Percentiles rank a stretch among this genome's conserved stretches.
These are phyloP conservation scores for Astragalus glycyphyllos DNA, from an alignment of 306 rosid species.

Conservation along the genomic window DNA sequence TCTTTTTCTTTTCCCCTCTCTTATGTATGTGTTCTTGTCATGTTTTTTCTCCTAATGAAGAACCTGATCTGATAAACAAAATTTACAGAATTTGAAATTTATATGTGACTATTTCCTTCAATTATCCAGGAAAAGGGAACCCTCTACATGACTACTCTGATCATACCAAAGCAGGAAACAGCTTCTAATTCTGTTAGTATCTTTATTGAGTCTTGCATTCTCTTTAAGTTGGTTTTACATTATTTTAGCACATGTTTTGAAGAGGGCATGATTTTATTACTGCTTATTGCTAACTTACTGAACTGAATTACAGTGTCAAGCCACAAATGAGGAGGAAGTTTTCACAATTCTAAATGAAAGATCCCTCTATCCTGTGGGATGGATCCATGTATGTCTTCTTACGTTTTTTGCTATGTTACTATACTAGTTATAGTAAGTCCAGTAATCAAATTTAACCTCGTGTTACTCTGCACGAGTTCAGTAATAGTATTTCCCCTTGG, in stretches of 20 bases:
- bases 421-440: not conserved
- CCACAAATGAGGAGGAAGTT: conserved; percentile 78
- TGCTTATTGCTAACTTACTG: conserved; percentile 49
- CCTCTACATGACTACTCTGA: conserved; percentile 76
- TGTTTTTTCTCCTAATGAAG: conserved; percentile 16
- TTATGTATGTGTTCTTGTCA: not conserved
- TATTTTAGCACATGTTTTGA: conserved; percentile 23
- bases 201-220: conserved; percentile 3
- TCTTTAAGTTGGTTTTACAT: conserved; percentile 28
- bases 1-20: conserved; percentile 1
- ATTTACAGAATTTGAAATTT: conserved; percentile 30
- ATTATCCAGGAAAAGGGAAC: conserved; percentile 64
- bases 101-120: conserved; percentile 37
- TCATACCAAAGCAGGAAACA: conserved; percentile 90
- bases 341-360: conserved; percentile 71
- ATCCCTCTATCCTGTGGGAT: conserved; percentile 81
- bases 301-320: conserved; percentile 69
- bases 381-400: conserved; percentile 79
- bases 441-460: not conserved
- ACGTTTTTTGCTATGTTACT: not conserved
- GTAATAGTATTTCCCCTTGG: not conserved
- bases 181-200: conserved; percentile 81
- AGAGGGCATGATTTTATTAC: conserved; percentile 31
- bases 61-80: conserved; percentile 20
- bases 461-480: conserved; percentile 16